A percentile compares a stretch with the other conserved stretches of the same genome.
phyloP scores from a whole-genome alignment of 2,329 filamentous ascomycete genomes.

The Byssochlamys sp. region DNA sequence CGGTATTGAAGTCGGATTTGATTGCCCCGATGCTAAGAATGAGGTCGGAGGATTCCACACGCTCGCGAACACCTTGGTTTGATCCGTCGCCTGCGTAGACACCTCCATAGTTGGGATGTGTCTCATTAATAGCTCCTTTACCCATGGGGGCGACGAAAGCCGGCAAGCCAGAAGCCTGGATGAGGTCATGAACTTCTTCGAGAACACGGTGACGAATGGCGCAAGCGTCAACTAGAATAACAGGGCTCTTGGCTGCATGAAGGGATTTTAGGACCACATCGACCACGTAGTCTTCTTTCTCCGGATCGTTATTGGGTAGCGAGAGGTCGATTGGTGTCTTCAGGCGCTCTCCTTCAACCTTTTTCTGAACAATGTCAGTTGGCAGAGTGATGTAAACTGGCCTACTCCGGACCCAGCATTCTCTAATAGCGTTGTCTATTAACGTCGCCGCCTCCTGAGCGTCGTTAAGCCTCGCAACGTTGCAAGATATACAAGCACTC shows the following conservation, averaged over 20 bases:
- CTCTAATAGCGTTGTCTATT: slow-evolving; percentile 43
- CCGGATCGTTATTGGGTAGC: slow-evolving; percentile 55
- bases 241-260: slow-evolving; percentile 58
- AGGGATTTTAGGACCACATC: slow-evolving; percentile 64
- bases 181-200: slow-evolving; percentile 58
- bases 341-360: slow-evolving; percentile 62
- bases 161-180: slow-evolving; percentile 63
- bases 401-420: slow-evolving; percentile 44
- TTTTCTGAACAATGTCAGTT: slow-evolving; percentile 51
- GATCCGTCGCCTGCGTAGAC: slow-evolving; percentile 73
- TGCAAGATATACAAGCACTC: slow-evolving; percentile 41
- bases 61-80: slow-evolving; percentile 36
- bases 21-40: slow-evolving; percentile 31
- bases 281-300: slow-evolving; percentile 67
- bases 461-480: slow-evolving; percentile 41
- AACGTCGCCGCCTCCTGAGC: slow-evolving; percentile 37
- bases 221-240: slow-evolving; percentile 72
- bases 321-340: slow-evolving; percentile 56
- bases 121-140: slow-evolving; percentile 70
- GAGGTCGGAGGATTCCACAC: slow-evolving; percentile 31
- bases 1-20: slow-evolving; percentile 40
- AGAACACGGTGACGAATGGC: slow-evolving; percentile 65
- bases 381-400: slow-evolving; percentile 50
- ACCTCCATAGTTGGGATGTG: slow-evolving; percentile 61
- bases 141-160: slow-evolving; percentile 80